phyloP scores from a whole-genome alignment of 2,329 filamentous ascomycete genomes.

The Amauroascus verrucosus region DNA sequence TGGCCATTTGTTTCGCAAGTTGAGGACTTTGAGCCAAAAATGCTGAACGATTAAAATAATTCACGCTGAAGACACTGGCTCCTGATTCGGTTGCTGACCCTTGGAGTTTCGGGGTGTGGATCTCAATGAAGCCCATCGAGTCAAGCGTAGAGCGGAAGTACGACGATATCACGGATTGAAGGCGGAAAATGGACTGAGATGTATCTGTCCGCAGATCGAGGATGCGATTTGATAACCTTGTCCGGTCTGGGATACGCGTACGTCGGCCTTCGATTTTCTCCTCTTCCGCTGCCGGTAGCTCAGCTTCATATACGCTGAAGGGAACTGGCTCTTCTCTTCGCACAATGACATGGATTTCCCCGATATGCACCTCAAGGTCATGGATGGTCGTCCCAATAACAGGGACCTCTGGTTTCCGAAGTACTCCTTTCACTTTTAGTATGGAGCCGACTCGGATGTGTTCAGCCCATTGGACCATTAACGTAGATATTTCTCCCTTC shows the following conservation, averaged over 20 bases:
- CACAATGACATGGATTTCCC: constrained; percentile 53
- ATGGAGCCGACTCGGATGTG: constrained; percentile 69
- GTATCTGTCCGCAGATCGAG: constrained; percentile 77
- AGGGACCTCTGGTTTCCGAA: constrained; percentile 63
- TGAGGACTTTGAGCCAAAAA: constrained; percentile 90
- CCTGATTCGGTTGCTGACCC: constrained; percentile 84
- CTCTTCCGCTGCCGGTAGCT: constrained; percentile 49
- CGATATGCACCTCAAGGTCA: constrained; percentile 63
- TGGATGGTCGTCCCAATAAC: constrained; percentile 67
- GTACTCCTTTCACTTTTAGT: constrained; percentile 61
- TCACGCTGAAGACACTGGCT: constrained; percentile 79
- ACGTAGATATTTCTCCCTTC: constrained; percentile 52
- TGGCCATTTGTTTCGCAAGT: constrained; percentile 83
- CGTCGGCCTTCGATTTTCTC: constrained; percentile 47
- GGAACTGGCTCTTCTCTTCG: constrained; percentile 52
- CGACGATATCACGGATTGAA: constrained; percentile 69
- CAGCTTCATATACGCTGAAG: constrained; percentile 61
- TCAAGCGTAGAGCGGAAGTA: constrained; percentile 70
- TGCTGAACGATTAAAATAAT: constrained; percentile 79
- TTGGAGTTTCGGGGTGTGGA: constrained; percentile 87
- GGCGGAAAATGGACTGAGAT: constrained; percentile 77
- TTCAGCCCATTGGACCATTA: constrained; percentile 81
- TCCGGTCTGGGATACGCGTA: constrained; percentile 58
- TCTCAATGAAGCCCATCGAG: constrained; percentile 72
- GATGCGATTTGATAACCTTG: constrained; percentile 66